phyloP scores from a whole-genome alignment of 495 filamentous ascomycete genomes.

The Penicillium herquei region DNA sequence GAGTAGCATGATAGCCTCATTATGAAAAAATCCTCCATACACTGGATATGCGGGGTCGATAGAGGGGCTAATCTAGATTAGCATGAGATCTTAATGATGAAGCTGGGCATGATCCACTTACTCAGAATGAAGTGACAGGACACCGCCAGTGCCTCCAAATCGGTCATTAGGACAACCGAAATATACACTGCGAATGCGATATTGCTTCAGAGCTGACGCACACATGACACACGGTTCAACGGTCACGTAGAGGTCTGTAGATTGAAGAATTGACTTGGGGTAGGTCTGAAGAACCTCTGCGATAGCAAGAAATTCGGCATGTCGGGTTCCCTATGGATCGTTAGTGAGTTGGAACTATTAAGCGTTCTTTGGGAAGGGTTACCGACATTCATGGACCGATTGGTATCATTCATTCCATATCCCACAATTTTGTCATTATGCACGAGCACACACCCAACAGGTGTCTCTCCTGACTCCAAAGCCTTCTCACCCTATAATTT shows the following conservation, averaged over 20 bases:
- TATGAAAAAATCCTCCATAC: constrained; percentile 76
- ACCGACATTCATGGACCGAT: constrained; percentile 71
- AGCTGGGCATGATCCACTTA: constrained; percentile 25
- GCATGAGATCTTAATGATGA: background rate
- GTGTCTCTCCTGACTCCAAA: constrained; percentile 81
- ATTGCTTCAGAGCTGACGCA: constrained; percentile 84
- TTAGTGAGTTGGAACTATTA: constrained; percentile 1
- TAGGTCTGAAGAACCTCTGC: constrained; percentile 56
- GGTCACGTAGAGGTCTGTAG: constrained; percentile 88
- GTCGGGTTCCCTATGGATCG: constrained; percentile 72
- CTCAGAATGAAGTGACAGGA: constrained; percentile 81
- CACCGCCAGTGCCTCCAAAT: constrained; percentile 93
- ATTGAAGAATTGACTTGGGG: constrained; percentile 58
- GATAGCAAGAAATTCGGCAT: constrained; percentile 91
- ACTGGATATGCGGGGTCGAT: constrained; percentile 75
- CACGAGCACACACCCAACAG: constrained; percentile 93
- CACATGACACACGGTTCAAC: constrained; percentile 99
- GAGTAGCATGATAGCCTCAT: constrained; percentile 87
- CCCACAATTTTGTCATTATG: constrained; percentile 72
- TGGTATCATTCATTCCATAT: constrained; percentile 93
- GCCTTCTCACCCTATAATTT: constrained; percentile 70
- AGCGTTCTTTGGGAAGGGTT: background rate
- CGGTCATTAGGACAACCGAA: constrained; percentile 95
- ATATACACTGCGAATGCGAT: constrained; percentile 77
- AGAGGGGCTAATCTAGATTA: constrained; percentile 38